Evolutionary conservation across 176 grass and related monocot species (phyloP).

Genomic region (Triticum dicoccoides): DNA sequence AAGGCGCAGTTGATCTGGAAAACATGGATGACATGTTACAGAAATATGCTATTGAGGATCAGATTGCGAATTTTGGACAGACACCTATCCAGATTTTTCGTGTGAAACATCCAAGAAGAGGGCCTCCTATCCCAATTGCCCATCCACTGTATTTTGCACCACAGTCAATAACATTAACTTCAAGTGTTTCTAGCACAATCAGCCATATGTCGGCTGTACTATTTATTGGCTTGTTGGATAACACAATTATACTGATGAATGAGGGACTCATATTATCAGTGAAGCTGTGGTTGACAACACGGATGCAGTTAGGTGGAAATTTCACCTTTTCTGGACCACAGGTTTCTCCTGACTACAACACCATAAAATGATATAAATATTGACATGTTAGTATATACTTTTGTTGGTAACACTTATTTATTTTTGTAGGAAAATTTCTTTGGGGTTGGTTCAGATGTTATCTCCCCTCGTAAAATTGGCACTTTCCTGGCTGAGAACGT

Average conservation of each 20-base stretch:
- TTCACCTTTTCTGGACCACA: constrained; percentile 95
- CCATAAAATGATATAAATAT: background rate
- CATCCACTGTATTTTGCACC: constrained; percentile 97
- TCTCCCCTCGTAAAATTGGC: constrained; percentile 78
- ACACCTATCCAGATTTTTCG: constrained; percentile 79
- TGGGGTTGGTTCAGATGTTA: constrained; percentile 87
- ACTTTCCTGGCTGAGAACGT: constrained; percentile 84
- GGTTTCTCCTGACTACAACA: constrained; percentile 44
- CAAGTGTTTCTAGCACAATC: constrained; percentile 44
- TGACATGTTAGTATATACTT: constrained; percentile 19
- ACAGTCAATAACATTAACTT: constrained; percentile 80
- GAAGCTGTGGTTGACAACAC: constrained; percentile 89
- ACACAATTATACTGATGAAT: constrained; percentile 68
- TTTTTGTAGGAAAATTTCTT: constrained; percentile 81
- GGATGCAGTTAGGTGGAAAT: constrained; percentile 79
- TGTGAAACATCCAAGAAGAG: constrained; percentile 92
- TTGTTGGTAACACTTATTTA: background rate
- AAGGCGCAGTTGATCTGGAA: constrained; percentile 96
- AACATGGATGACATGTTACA: constrained; percentile 98
- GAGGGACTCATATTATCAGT: constrained; percentile 68
- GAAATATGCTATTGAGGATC: constrained; percentile 96
- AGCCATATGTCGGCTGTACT: constrained; percentile 56
- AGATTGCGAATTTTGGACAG: constrained; percentile 97
- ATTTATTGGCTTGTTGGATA: constrained; percentile 78
- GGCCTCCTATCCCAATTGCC: constrained; percentile 85